A percentile compares a stretch with the other conserved stretches of the same genome.
These are phyloP conservation scores for Acacia crassicarpa DNA, from an alignment of 306 rosid species.

Conservation along the genomic window DNA sequence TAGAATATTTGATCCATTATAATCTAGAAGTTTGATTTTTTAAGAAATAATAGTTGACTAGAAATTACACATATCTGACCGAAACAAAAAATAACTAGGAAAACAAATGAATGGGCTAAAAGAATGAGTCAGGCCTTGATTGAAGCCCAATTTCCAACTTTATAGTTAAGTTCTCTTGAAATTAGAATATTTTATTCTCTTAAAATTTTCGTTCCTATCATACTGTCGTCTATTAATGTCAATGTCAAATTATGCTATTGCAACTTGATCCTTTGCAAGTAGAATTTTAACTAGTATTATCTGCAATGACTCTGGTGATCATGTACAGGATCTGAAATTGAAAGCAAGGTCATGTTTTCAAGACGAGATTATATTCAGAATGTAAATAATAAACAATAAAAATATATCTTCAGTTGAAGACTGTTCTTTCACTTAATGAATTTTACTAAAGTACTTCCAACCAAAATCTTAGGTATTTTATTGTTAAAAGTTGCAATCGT, in stretches of 20 bases:
- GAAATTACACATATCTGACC: background rate
- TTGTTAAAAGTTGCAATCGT: conserved; percentile 99
- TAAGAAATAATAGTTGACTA: background rate
- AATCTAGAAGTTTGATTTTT: background rate
- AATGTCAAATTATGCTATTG: conserved; percentile 5
- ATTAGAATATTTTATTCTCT: background rate
- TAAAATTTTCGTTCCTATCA: background rate
- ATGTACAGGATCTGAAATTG: conserved; percentile 23
- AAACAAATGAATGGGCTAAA: background rate
- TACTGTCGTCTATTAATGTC: conserved; percentile 18
- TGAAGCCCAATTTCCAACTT: background rate
- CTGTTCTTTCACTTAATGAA: conserved; percentile 24
- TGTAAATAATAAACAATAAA: conserved; percentile 4
- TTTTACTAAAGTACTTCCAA: conserved; percentile 44
- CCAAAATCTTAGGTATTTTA: conserved; percentile 83
- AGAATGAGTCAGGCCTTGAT: background rate
- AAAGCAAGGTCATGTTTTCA: conserved; percentile 16
- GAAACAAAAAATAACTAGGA: background rate
- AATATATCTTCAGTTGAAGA: conserved; percentile 24
- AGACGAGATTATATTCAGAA: conserved; percentile 15
- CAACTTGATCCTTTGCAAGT: background rate
- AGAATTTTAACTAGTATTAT: conserved; percentile 13
- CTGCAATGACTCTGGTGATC: conserved; percentile 25
- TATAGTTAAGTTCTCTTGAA: conserved; percentile 1
- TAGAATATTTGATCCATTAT: background rate